Evolutionary conservation across 768 basidiomycete species (phyloP).

Genomic region (Leccinum arenicola): DNA sequence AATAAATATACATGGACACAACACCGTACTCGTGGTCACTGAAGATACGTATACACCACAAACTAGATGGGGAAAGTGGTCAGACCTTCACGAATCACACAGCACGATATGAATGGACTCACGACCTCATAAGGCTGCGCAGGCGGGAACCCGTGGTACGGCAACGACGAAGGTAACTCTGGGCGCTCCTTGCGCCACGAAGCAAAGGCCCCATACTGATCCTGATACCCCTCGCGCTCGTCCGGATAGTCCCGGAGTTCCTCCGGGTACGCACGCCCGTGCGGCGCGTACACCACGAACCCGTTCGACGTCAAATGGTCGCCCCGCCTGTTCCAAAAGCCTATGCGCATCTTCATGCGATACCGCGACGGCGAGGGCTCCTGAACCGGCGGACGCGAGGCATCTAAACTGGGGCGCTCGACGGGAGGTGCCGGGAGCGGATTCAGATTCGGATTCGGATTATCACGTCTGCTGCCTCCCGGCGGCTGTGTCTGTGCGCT

Average conservation of each 20-base stretch:
- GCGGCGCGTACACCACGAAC: slow-evolving; percentile 67
- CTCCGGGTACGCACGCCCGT: slow-evolving; percentile 48
- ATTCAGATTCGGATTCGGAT: slow-evolving; percentile 24
- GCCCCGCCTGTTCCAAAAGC: slow-evolving; percentile 75
- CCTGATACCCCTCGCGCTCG: slow-evolving; percentile 51
- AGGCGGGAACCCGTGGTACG: slow-evolving; percentile 53
- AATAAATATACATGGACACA: slow-evolving; percentile 20
- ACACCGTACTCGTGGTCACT: slow-evolving; percentile 9
- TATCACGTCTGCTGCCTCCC: slow-evolving; percentile 12
- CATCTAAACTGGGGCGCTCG: slow-evolving; percentile 24
- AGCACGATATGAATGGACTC: slow-evolving; percentile 12
- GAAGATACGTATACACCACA: slow-evolving; percentile 37
- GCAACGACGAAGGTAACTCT: slow-evolving; percentile 62
- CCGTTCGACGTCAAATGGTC: slow-evolving; percentile 59
- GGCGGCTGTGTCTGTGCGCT: not conserved
- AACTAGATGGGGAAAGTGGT: slow-evolving; percentile 28
- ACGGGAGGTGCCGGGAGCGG: slow-evolving; percentile 29
- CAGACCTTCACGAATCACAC: not conserved
- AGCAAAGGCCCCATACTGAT: slow-evolving; percentile 47
- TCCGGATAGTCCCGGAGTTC: slow-evolving; percentile 62
- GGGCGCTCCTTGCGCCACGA: slow-evolving; percentile 43
- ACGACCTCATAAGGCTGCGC: slow-evolving; percentile 55
- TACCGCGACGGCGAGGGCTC: slow-evolving; percentile 30
- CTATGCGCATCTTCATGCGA: slow-evolving; percentile 43
- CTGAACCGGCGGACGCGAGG: slow-evolving; percentile 27